phyloP scores from a whole-genome alignment of 2,329 filamentous ascomycete genomes.

The Camillea tinctor region DNA sequence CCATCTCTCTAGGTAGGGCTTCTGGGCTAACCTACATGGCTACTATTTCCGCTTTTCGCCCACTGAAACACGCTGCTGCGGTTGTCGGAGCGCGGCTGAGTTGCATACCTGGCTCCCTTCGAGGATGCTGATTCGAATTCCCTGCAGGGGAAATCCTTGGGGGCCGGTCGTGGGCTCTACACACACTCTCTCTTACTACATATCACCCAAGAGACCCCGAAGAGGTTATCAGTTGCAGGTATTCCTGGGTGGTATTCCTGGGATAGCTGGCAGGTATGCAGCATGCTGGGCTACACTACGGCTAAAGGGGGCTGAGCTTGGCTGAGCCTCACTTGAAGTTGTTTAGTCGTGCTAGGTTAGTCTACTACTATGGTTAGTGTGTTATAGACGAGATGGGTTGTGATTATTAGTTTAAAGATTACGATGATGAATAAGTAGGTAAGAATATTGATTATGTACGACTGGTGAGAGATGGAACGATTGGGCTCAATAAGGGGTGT shows the following conservation, averaged over 20 bases:
- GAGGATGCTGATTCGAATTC: neutral
- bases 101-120: neutral
- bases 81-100: neutral
- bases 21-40: neutral
- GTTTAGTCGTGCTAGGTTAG: too few relatives aligned
- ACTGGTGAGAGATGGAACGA: neutral
- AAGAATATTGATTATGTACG: neutral
- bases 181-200: too few relatives aligned
- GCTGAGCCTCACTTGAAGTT: constrained; percentile 14
- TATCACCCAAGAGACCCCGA: too few relatives aligned
- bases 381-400: too few relatives aligned
- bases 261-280: too few relatives aligned
- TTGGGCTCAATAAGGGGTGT: neutral
- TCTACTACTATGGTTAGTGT: too few relatives aligned
- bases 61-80: neutral
- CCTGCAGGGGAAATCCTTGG: neutral
- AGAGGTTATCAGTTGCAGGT: too few relatives aligned
- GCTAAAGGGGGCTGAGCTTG: constrained; percentile 13
- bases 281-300: neutral
- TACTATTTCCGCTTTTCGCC: neutral
- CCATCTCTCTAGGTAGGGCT: neutral
- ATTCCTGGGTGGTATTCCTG: too few relatives aligned
- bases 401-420: neutral
- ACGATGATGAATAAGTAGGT: neutral
- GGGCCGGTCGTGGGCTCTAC: too few relatives aligned